Conservation (phyloP, 495 filamentous ascomycete genomes). For the Podospora sp. region DNA sequence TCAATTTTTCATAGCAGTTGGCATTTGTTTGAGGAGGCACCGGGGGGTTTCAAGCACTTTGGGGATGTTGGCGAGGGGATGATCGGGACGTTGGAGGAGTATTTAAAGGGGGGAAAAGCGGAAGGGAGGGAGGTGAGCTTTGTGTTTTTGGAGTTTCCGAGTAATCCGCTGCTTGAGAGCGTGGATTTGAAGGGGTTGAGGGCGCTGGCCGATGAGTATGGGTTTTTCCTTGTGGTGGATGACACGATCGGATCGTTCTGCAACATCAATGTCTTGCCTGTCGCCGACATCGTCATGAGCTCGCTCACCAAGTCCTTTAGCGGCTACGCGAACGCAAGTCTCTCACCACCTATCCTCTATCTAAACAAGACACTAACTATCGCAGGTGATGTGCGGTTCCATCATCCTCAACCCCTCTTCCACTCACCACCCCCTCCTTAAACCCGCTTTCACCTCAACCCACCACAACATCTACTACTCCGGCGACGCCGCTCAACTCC, state of each 20-base stretch:
- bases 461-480: slow-evolving; percentile 47
- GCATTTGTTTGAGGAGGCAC: slow-evolving; percentile 36
- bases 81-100: slow-evolving; percentile 42
- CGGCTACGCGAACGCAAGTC: slow-evolving; percentile 54
- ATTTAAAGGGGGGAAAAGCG: slow-evolving; percentile 35
- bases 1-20: slow-evolving; percentile 42
- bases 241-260: slow-evolving; percentile 54
- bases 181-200: slow-evolving; percentile 47
- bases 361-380: not conserved
- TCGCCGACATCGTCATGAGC: slow-evolving; percentile 49
- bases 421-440: slow-evolving; percentile 33
- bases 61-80: slow-evolving; percentile 37
- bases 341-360: slow-evolving; percentile 27
- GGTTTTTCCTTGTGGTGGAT: slow-evolving; percentile 51
- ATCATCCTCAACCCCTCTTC: slow-evolving; percentile 46
- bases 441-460: slow-evolving; percentile 27
- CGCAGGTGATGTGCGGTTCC: slow-evolving; percentile 50
- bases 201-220: slow-evolving; percentile 42
- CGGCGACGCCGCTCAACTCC: slow-evolving; percentile 44
- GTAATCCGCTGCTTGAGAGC: slow-evolving; percentile 49
- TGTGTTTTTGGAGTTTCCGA: slow-evolving; percentile 51
- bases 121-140: slow-evolving; percentile 35
- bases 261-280: slow-evolving; percentile 49
- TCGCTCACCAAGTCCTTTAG: slow-evolving; percentile 55
- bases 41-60: slow-evolving; percentile 42